Evolutionary conservation across 805 yeast genomes (phyloP).

Genomic region (Naumovozyma castellii): DNA sequence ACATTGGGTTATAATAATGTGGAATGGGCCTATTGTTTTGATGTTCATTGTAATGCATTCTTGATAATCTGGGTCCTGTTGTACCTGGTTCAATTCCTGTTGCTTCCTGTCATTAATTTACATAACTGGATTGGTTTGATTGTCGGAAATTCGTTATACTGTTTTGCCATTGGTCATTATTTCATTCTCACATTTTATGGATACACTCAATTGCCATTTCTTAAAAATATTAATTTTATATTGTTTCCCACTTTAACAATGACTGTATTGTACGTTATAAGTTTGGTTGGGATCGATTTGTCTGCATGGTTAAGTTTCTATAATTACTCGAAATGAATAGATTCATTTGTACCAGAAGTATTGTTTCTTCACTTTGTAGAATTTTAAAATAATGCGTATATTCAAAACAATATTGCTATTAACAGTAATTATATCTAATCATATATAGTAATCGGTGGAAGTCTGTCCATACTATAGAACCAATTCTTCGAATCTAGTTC

Average conservation of each 20-base stretch:
- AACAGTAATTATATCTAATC: conserved; percentile 34
- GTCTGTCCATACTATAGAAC: conserved; percentile 87
- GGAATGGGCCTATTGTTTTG: conserved; percentile 94
- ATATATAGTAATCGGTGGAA: conserved; percentile 92
- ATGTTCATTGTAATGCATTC: conserved; percentile 87
- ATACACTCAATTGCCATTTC: conserved; percentile 65
- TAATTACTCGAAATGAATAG: conserved; percentile 6
- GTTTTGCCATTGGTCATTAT: conserved; percentile 66
- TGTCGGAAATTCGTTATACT: conserved; percentile 71
- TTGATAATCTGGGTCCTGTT: conserved; percentile 67
- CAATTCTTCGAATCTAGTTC: conserved; percentile 89
- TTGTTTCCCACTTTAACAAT: conserved; percentile 56
- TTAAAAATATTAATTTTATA: conserved; percentile 52
- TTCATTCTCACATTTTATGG: conserved; percentile 79
- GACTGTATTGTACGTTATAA: conserved; percentile 47
- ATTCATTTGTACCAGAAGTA: too few species aligned
- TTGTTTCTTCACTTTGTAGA: too few species aligned
- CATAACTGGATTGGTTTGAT: conserved; percentile 59
- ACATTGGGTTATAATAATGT: conserved; percentile 8
- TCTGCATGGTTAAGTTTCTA: conserved; percentile 40
- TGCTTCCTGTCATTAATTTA: conserved; percentile 61
- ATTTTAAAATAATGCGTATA: background rate
- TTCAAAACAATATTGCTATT: background rate
- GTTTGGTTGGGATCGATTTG: conserved; percentile 61
- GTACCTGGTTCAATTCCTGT: conserved; percentile 63